phyloP scores from a whole-genome alignment of 2,329 filamentous ascomycete genomes.

The Plenodomus lindquistii region DNA sequence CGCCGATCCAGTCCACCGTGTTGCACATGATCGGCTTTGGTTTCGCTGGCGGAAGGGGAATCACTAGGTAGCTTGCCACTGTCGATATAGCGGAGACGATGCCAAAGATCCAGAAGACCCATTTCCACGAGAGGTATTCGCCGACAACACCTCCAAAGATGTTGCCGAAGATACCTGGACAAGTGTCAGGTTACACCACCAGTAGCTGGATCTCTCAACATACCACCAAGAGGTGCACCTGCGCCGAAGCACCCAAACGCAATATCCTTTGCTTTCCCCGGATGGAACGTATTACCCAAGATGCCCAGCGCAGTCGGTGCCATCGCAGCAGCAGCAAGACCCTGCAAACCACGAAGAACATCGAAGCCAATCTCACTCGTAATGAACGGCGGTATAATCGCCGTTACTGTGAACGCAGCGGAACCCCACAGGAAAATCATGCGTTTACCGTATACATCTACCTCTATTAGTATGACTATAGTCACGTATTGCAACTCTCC shows the following conservation, averaged over 20 bases:
- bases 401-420: conserved; percentile 63
- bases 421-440: conserved; percentile 67
- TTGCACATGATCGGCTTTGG: conserved; percentile 42
- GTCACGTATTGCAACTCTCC: no score
- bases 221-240: conserved; percentile 65
- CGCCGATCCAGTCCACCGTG: conserved; percentile 69
- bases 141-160: conserved; percentile 66
- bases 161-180: conserved; percentile 62
- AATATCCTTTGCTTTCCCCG: conserved; percentile 71
- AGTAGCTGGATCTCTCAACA: conserved; percentile 67
- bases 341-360: conserved; percentile 68
- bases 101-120: conserved; percentile 59
- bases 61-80: conserved; percentile 60
- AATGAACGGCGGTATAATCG: conserved; percentile 65
- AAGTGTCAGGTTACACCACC: conserved; percentile 65
- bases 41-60: conserved; percentile 56
- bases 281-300: conserved; percentile 67
- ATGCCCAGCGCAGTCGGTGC: conserved; percentile 74
- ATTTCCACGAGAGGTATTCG: conserved; percentile 53
- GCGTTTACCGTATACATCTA: conserved; percentile 68
- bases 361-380: conserved; percentile 70
- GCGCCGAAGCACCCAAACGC: conserved; percentile 60
- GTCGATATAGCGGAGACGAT: conserved; percentile 63
- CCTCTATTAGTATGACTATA: no score
- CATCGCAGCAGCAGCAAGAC: conserved; percentile 69